Percentiles rank a stretch among this genome's conserved stretches.
Evolutionary conservation across 176 grass and related monocot species (phyloP).

Genomic region (Oryza brachyantha): DNA sequence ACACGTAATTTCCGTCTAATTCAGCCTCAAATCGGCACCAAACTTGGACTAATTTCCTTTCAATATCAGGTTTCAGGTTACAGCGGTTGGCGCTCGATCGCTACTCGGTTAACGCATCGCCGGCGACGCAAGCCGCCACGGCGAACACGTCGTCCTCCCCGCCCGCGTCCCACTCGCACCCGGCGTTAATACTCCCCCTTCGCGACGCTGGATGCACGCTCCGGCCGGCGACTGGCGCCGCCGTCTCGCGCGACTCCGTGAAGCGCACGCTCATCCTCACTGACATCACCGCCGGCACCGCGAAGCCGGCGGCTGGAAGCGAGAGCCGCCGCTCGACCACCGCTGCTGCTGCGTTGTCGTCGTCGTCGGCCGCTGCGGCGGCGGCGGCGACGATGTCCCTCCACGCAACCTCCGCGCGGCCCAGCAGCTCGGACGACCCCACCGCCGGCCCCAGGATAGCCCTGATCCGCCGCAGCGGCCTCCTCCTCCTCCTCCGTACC

Average conservation of each 20-base stretch:
- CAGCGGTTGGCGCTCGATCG: background rate
- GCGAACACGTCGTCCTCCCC: constrained; percentile 15
- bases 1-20: background rate
- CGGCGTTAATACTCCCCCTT: background rate
- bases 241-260: background rate
- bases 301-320: background rate
- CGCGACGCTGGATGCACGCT: background rate
- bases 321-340: constrained; percentile 8
- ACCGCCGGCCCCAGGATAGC: background rate
- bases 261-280: constrained; percentile 32
- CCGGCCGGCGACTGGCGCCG: background rate
- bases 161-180: background rate
- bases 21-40: background rate
- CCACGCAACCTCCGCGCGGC: constrained; percentile 37
- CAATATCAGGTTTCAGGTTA: background rate
- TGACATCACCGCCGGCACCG: background rate
- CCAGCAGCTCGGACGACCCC: constrained; percentile 27
- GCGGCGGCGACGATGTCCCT: constrained; percentile 6
- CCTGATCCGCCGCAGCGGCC: background rate
- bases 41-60: too few species aligned
- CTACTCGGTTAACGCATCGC: constrained; percentile 35
- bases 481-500: constrained; percentile 23
- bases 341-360: background rate
- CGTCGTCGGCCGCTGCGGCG: background rate
- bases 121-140: background rate